Conservation (phyloP, 2,329 filamentous ascomycete species). For the Microcyclosporella mali region DNA sequence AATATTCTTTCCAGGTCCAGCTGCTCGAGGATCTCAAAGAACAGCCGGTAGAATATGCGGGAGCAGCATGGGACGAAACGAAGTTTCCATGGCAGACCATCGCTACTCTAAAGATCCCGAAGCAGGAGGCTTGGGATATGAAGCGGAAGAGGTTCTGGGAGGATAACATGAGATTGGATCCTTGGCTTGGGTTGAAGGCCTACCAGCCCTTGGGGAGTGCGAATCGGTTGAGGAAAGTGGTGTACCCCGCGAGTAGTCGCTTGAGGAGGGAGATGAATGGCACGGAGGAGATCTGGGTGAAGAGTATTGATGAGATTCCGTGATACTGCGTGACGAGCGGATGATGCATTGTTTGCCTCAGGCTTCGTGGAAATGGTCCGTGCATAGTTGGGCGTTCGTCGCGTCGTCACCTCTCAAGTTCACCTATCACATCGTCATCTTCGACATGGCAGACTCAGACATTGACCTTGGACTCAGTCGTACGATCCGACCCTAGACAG, state of each 20-base stretch:
- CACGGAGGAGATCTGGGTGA: slow-evolving; percentile 33
- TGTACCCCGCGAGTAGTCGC: slow-evolving; percentile 35
- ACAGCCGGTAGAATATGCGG: slow-evolving; percentile 42
- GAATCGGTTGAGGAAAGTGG: slow-evolving; percentile 36
- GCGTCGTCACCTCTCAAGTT: too few species aligned
- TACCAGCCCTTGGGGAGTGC: slow-evolving; percentile 37
- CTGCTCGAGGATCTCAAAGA: slow-evolving; percentile 43
- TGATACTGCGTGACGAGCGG: not conserved
- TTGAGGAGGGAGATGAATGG: slow-evolving; percentile 36
- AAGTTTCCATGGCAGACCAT: slow-evolving; percentile 46
- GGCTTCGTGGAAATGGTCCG: too few species aligned
- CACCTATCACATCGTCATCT: too few species aligned
- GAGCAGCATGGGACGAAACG: slow-evolving; percentile 41
- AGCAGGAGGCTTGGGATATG: slow-evolving; percentile 39
- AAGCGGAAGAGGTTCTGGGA: slow-evolving; percentile 41
- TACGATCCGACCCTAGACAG: too few species aligned
- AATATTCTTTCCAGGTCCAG: slow-evolving; percentile 44
- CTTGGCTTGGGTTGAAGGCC: slow-evolving; percentile 35
- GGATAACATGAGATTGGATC: slow-evolving; percentile 39
- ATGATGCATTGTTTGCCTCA: too few species aligned
- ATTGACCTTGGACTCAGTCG: too few species aligned
- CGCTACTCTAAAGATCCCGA: slow-evolving; percentile 35
- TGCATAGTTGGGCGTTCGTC: too few species aligned
- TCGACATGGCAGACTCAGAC: too few species aligned
- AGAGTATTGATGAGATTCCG: slow-evolving; percentile 36